Conservation (phyloP, 192 early-diverging fungal species). For the Lobosporangium transversale region DNA sequence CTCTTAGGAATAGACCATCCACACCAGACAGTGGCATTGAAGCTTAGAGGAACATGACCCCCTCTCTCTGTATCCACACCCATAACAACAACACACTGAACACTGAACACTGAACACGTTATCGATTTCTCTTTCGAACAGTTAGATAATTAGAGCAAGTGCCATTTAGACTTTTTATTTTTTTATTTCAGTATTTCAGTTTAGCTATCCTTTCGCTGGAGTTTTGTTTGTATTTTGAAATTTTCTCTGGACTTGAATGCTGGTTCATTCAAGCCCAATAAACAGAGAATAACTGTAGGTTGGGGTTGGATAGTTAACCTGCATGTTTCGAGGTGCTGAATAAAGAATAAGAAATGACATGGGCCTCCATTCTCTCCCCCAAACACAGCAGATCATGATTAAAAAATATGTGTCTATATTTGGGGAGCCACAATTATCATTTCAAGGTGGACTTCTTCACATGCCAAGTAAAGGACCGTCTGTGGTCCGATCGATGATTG, state of each 20-base stretch:
- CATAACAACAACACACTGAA: too few relatives aligned
- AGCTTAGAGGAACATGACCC: slow-evolving; percentile 4
- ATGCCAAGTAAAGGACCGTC: neutral
- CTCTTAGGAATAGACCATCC: slow-evolving; percentile 20
- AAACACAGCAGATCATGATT: neutral
- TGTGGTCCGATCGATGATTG: neutral
- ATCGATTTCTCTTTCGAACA: too few relatives aligned
- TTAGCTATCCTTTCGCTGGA: neutral
- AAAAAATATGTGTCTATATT: too few relatives aligned
- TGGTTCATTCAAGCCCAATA: neutral
- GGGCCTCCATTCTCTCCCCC: neutral
- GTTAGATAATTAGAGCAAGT: too few relatives aligned
- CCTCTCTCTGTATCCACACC: neutral
- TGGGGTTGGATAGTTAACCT: too few relatives aligned
- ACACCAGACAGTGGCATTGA: slow-evolving; percentile 55
- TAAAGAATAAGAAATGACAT: too few relatives aligned
- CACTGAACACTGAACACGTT: too few relatives aligned
- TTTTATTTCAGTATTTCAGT: neutral
- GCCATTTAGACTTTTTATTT: neutral
- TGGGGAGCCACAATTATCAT: too few relatives aligned
- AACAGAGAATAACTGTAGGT: neutral
- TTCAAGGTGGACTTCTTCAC: too few relatives aligned
- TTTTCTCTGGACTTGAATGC: too few relatives aligned
- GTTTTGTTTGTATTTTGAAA: too few relatives aligned
- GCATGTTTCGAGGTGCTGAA: too few relatives aligned